Evolutionary conservation across 768 basidiomycete species (phyloP).

Genomic region (Podaxis sp.): DNA sequence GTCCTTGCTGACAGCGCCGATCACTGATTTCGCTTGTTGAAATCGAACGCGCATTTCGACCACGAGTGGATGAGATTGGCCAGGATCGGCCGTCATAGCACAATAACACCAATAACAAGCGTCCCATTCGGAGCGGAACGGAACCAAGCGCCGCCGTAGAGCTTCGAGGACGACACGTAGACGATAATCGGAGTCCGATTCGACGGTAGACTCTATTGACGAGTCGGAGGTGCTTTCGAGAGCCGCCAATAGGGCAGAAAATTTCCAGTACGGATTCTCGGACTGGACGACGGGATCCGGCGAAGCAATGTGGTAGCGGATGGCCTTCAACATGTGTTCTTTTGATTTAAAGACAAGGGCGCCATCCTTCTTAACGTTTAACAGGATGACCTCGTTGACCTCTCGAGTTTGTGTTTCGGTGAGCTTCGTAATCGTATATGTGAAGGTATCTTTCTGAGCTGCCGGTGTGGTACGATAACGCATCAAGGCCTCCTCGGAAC

Average conservation of each 20-base stretch:
- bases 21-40: background rate
- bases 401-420: conserved; percentile 19
- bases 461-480: conserved; percentile 9
- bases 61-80: conserved; percentile 6
- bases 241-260: background rate
- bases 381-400: conserved; percentile 20
- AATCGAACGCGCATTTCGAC: background rate
- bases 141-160: background rate
- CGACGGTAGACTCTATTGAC: background rate
- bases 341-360: conserved; percentile 19
- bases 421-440: conserved; percentile 24
- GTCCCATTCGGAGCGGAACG: conserved; percentile 6
- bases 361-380: conserved; percentile 17
- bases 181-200: conserved; percentile 5
- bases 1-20: background rate
- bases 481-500: background rate
- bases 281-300: conserved; percentile 1
- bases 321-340: conserved; percentile 11
- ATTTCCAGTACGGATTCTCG: background rate
- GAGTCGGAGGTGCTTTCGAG: background rate
- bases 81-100: background rate
- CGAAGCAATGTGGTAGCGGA: conserved; percentile 10
- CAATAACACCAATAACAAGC: conserved; percentile 1
- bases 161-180: conserved; percentile 5
- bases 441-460: conserved; percentile 22